These are phyloP conservation scores for Mortierella claussenii DNA, from an alignment of 192 early-diverging fungal genomes.

Conservation along the genomic window DNA sequence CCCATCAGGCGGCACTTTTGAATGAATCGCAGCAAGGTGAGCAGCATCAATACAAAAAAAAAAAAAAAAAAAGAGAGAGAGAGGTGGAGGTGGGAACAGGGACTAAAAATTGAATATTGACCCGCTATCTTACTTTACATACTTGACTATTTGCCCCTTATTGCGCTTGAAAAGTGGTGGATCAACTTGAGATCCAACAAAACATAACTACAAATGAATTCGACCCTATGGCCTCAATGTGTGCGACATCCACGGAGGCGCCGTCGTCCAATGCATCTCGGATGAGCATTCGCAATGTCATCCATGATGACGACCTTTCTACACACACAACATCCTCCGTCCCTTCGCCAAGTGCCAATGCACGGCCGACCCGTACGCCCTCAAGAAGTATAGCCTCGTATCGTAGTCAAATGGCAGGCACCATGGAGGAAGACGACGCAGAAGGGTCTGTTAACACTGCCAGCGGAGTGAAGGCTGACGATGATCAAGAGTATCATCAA, in stretches of 20 bases:
- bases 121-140: no score
- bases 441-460: background rate
- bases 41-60: background rate
- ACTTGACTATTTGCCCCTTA: background rate
- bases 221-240: background rate
- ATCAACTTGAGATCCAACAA: slow-evolving; percentile 26
- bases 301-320: slow-evolving; percentile 4
- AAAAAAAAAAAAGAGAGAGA: background rate
- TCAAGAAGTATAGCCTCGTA: background rate
- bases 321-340: background rate
- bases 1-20: slow-evolving; percentile 10
- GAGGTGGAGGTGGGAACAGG: no score
- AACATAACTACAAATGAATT: slow-evolving; percentile 4
- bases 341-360: no score
- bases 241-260: background rate
- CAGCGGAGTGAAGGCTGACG: slow-evolving; percentile 3
- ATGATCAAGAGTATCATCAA: slow-evolving; percentile 16
- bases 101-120: no score
- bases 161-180: slow-evolving; percentile 13
- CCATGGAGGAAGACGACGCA: background rate
- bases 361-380: background rate
- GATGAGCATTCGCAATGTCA: slow-evolving; percentile 24
- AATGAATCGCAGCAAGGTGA: slow-evolving; percentile 20
- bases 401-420: background rate
- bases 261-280: slow-evolving; percentile 17